Percentiles rank a stretch among this genome's conserved stretches.
These are phyloP conservation scores for Dentipellis fragilis DNA, from an alignment of 768 basidiomycete species.

Conservation along the genomic window DNA sequence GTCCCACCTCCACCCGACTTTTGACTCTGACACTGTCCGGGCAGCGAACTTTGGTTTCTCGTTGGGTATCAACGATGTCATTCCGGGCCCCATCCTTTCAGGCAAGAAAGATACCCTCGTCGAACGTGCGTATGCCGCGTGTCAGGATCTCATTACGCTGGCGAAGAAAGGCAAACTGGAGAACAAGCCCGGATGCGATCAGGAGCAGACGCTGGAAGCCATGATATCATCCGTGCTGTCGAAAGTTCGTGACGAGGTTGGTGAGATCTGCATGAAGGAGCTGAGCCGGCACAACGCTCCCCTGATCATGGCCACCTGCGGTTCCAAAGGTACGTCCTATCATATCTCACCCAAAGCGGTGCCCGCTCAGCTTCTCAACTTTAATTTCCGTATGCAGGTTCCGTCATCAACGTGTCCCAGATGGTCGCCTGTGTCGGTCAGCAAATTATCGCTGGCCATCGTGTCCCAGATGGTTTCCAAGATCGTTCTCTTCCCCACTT, in stretches of 20 bases:
- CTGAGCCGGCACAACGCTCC: conserved; percentile 96
- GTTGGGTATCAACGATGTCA: conserved; percentile 96
- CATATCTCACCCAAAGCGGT: background rate
- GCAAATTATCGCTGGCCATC: conserved; percentile 95
- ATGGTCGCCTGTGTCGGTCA: conserved; percentile 99
- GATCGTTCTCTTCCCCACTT: conserved; percentile 99
- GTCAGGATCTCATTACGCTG: conserved; percentile 75
- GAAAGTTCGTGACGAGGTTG: conserved; percentile 91
- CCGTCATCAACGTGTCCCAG: conserved; percentile 98
- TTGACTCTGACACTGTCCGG: conserved; percentile 6
- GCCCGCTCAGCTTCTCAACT: background rate
- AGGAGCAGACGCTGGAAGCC: conserved; percentile 96
- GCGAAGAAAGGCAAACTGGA: conserved; percentile 89
- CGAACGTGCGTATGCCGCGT: conserved; percentile 79
- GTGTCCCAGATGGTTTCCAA: conserved; percentile 98
- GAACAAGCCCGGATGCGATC: conserved; percentile 96
- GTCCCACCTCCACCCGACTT: background rate
- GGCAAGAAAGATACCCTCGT: conserved; percentile 79
- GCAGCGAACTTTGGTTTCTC: conserved; percentile 97
- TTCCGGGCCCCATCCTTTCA: conserved; percentile 80
- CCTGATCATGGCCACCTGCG: conserved; percentile 97
- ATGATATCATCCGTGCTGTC: conserved; percentile 89
- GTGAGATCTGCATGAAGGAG: conserved; percentile 96
- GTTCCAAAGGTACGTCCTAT: conserved; percentile 77
- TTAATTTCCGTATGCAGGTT: conserved; percentile 46